Conservation (phyloP, 345 rosid genomes). For the Gossypium bickii region DNA sequence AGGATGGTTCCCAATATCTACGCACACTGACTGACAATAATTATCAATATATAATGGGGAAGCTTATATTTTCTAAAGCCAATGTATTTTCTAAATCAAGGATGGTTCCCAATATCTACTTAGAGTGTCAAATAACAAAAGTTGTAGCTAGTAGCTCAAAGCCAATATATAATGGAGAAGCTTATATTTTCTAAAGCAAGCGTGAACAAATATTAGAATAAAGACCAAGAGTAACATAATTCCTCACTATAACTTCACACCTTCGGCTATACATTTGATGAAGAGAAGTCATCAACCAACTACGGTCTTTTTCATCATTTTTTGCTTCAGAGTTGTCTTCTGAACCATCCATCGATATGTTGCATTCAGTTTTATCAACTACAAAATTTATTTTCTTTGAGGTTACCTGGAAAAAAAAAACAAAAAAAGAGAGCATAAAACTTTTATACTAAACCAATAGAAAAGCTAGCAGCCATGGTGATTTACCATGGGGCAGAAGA, state of each 20-base stretch:
- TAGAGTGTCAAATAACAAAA: background rate
- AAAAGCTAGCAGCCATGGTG: constrained; percentile 4
- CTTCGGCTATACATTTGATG: constrained; percentile 96
- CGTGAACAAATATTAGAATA: background rate
- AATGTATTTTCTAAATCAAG: background rate
- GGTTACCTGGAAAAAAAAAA: constrained; percentile 53
- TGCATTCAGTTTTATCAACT: constrained; percentile 52
- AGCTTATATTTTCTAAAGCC: constrained; percentile 9
- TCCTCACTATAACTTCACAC: constrained; percentile 32
- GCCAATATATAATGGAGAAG: background rate
- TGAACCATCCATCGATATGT: constrained; percentile 31
- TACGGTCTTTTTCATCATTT: constrained; percentile 69
- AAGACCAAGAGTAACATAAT: background rate
- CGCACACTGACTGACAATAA: background rate
- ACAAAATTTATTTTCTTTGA: constrained; percentile 87
- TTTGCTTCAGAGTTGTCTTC: constrained; percentile 42
- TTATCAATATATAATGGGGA: background rate
- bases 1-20: background rate
- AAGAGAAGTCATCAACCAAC: constrained; percentile 86
- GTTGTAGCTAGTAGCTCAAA: background rate
- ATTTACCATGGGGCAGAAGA: background rate
- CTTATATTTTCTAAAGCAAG: constrained; percentile 12
- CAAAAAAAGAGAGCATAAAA: background rate
- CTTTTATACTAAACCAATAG: constrained; percentile 3
- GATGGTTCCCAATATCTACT: background rate